Percentiles rank a stretch among this genome's conserved stretches.
Conservation (phyloP, 768 basidiomycete species). For the Amanita phalloides region DNA sequence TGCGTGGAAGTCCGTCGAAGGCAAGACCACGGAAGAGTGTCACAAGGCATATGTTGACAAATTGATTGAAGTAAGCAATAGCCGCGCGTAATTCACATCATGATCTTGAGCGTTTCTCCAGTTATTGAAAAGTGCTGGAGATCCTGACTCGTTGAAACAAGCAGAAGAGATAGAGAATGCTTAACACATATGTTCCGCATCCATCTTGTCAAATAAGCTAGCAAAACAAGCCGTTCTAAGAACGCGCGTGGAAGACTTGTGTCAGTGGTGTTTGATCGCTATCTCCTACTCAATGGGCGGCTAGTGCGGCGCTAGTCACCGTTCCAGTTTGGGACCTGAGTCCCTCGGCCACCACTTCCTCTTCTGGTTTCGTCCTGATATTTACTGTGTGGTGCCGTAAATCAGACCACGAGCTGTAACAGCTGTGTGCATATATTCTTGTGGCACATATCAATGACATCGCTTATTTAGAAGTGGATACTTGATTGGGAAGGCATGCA, state of each 20-base stretch:
- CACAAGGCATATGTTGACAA: constrained; percentile 63
- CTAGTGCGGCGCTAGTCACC: constrained; percentile 8
- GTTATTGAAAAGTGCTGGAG: constrained; percentile 44
- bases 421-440: background rate
- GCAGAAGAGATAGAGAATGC: constrained; percentile 53
- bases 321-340: background rate
- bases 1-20: constrained; percentile 75
- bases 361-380: background rate
- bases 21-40: constrained; percentile 63
- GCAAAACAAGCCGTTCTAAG: background rate
- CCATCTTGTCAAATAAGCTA: constrained; percentile 3
- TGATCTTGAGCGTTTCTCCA: constrained; percentile 15
- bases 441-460: background rate
- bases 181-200: constrained; percentile 9
- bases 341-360: constrained; percentile 3
- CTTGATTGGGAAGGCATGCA: background rate
- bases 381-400: background rate
- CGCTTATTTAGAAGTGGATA: background rate
- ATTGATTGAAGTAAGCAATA: constrained; percentile 50
- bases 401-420: background rate
- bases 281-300: constrained; percentile 2
- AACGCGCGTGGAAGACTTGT: constrained; percentile 2
- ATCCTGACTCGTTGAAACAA: constrained; percentile 43
- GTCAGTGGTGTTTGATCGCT: constrained; percentile 4
- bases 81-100: background rate